Evolutionary conservation across 2,329 filamentous ascomycete species (phyloP).

Genomic region (Pyricularia grisea): DNA sequence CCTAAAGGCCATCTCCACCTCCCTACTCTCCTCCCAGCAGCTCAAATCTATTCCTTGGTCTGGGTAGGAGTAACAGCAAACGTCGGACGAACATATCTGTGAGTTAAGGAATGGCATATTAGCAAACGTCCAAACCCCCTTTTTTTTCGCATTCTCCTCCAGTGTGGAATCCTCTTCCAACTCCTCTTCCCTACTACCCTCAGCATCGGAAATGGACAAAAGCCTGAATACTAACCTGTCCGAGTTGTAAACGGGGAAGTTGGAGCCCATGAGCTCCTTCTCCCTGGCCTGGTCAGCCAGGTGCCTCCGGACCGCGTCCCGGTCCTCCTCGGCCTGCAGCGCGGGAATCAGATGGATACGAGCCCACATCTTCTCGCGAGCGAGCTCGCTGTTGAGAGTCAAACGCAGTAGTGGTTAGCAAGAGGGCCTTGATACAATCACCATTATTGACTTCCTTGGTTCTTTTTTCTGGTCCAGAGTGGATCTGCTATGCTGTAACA

Average conservation of each 20-base stretch:
- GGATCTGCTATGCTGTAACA: neutral
- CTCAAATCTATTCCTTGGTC: neutral
- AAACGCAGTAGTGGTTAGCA: neutral
- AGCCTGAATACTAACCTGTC: slow-evolving; percentile 56
- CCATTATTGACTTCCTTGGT: neutral
- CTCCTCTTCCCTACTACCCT: neutral
- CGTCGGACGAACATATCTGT: slow-evolving; percentile 72
- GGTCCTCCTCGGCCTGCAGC: slow-evolving; percentile 92
- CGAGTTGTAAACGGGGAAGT: slow-evolving; percentile 71
- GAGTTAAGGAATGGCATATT: neutral
- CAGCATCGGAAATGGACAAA: neutral
- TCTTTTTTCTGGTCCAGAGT: neutral
- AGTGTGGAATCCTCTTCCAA: neutral
- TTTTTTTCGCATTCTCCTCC: no score
- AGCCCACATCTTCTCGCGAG: slow-evolving; percentile 96
- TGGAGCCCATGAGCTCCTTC: slow-evolving; percentile 78
- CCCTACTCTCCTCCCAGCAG: neutral
- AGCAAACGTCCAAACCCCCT: neutral
- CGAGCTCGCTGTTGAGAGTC: slow-evolving; percentile 60
- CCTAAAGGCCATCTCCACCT: neutral
- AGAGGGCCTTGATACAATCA: neutral
- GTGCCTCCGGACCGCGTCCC: slow-evolving; percentile 82
- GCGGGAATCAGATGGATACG: slow-evolving; percentile 90
- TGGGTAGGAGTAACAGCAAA: slow-evolving; percentile 60
- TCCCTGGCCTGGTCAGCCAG: slow-evolving; percentile 82